Evolutionary conservation across 192 early-diverging fungal species (phyloP), one percentile per base, ranked within the genome.

Genomic region (Pecoramyces ruminantium): DNA sequence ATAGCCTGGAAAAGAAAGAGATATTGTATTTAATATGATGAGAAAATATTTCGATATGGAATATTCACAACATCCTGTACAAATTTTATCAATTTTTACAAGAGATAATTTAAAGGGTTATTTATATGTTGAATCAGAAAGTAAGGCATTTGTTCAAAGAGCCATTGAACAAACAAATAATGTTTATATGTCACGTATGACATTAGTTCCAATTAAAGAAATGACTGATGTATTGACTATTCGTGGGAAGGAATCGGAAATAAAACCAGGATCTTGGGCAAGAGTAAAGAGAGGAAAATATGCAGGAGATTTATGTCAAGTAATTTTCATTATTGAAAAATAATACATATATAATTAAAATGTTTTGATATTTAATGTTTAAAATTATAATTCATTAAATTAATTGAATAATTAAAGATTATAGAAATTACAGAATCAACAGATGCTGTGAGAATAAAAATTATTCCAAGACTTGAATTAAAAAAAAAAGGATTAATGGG

Each of bases 201-300:
- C 87, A 38, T 88, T 99, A 27, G 95, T 99, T 77, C 95, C 94
- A 13, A 92, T 97, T 78, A 88, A 91, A 28, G 96, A 99, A 79
- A 97, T 97, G 95, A 91, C 93, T 4, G 94, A 96, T 78, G 92
- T 93, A 39, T 89, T 99, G 51, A 91, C 87, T 40, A 91, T 97
- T 81, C 91, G 92, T 83, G 84, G 88, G 79, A 92, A 91, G 79
- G 86, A 85, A 79, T 80, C 86, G 0, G 90, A 94, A 6, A 81
- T 96, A 29, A 87, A 91, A 58, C 83, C 85, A 16, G 92, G 92
- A 18, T 84, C 89, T 13, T 99, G 96, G 96, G 94, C 95, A 30
- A 90, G 96, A 42, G 90, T 97, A 67, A 93, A 93, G 82, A 92
- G 93, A 81, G 98, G 96, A 67, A 98, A 93, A 82, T 98, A 97